Evolutionary conservation across 2,329 filamentous ascomycete genomes (phyloP), one percentile per base, ranked within the genome.

Genomic region (Amylocarpus encephaloides): DNA sequence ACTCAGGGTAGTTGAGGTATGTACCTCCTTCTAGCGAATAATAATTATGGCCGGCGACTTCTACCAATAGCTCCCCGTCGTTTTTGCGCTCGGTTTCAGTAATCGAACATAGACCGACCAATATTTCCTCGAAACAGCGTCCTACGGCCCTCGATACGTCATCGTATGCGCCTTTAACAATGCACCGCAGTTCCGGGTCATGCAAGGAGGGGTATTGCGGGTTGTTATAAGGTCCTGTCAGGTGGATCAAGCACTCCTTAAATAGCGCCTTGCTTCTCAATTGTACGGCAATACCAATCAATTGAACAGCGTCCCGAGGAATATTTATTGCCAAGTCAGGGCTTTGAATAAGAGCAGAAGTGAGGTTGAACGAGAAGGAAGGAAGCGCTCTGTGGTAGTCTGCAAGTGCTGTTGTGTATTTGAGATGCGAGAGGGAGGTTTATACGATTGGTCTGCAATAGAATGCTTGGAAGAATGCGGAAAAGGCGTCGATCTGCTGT

Each of bases 281-380:
- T 13, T 36, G 43, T 0, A 9, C 19, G 5, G 46, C 46, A 5
- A 36, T 33, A 1, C 22, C 9, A 4, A 48, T 5, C 18, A 48
- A 5, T 10, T 6, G 12, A 10, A n/a, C 38, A 15, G 39, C 13
- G 11, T 43, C 10, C 1, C 10, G 22, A 9, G 6, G 7, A 11
- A 56, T 47, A 6, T 6, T 11, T 7, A 10, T 7, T n/a, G 40
- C 16, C 9, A 51, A 15, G 13, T 16, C 32, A 29, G 36, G 48
- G 33, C 40, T 48, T 9, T 18, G 38, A 30, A 30, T 11, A 7
- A 53, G 15, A n/a, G 35, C 42, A 1, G 19, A 22, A 3, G 15
- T 48, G 4, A 53, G 16, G 5, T 46, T 42, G 5, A 12, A 18
- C 1, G 53, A 52, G 4, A 55, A 38, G 6, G 34, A 19, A 15